phyloP scores from a whole-genome alignment of 2,329 filamentous ascomycete species.

The Ascochyta viciae-villosae region DNA sequence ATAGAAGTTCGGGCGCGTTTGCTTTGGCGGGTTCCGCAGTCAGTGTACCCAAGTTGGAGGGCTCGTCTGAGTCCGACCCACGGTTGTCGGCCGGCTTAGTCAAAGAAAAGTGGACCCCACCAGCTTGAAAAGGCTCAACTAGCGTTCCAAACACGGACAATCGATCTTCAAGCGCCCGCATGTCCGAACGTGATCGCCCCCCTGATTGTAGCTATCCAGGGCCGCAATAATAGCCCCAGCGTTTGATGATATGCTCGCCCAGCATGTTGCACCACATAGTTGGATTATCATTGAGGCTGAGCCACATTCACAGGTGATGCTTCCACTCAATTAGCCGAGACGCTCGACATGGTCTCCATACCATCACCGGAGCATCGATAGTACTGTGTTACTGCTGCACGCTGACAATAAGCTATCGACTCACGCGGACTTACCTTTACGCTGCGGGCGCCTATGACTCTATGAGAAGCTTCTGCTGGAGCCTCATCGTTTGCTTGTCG shows the following conservation, averaged over 20 bases:
- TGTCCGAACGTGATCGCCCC: neutral
- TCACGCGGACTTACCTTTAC: neutral
- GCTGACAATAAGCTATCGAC: neutral
- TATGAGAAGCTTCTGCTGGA: neutral
- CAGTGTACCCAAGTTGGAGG: neutral
- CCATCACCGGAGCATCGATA: neutral
- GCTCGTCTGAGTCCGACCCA: neutral
- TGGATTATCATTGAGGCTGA: neutral
- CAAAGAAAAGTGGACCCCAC: neutral
- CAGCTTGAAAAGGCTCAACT: neutral
- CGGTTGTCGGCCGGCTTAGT: neutral
- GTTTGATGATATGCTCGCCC: conserved; percentile 13
- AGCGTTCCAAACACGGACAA: neutral
- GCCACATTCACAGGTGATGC: neutral
- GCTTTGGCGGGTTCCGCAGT: neutral
- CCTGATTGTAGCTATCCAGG: conserved; percentile 10
- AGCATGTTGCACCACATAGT: conserved; percentile 1
- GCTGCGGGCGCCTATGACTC: neutral
- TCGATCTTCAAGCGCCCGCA: conserved; percentile 10
- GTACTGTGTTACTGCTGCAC: neutral
- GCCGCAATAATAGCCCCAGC: conserved; percentile 3
- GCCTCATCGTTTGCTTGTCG: neutral
- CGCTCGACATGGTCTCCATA: neutral
- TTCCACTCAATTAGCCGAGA: neutral
- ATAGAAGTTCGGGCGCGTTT: neutral